Evolutionary conservation across 225 moss, liverwort and hornwort species (phyloP), one percentile per base, ranked within the genome.

Genomic region (Bryoerythrophyllum caledonicum): DNA sequence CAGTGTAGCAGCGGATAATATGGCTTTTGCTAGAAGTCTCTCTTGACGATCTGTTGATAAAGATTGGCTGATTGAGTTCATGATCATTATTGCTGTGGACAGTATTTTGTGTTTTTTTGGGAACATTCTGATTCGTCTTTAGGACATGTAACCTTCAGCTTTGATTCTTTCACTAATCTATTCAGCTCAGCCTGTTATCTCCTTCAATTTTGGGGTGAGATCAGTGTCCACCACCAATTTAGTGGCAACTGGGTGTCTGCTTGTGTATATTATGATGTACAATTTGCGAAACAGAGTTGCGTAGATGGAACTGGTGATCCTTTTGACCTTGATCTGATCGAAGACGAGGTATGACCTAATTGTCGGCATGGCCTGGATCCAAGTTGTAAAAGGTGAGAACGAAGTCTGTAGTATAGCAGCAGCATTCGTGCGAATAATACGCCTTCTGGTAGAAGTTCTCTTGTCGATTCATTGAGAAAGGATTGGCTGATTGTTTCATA

Each of bases 221-320:
- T 38, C 38, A 8, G 52, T 52, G 52, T 52, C 17, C n/a, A 5
- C 52, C n/a, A 52, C 52, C 3, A 52, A 44, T 63, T 34, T 32
- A 10, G 23, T 23, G 62, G 15, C 34, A 32, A 62, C 37, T 48
- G 15, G 28, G n/a, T 30, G 14, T 30, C 58, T 21, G 27, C 46
- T 25, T 74, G n/a, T 63, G 63, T 74, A 37, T 19, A 74, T 63
- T 35, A 62, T 48, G 61, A 52, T 63, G 26, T 62, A 73, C 61
- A 23, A 32, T 73, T 48, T 62, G 0, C 7, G 10, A 2, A 60
- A 49, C 51, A 24, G 34, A 63, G 27, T 74, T 64, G 52, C 38
- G 1, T 64, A 64, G 53, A 64, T 64, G 38, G 26, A 52, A 40
- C 34, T 14, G 64, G 7, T 62, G 23, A 48, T 63, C 26, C 35